phyloP scores from a whole-genome alignment of 23 red algal species.

The Chondrus crispus region DNA sequence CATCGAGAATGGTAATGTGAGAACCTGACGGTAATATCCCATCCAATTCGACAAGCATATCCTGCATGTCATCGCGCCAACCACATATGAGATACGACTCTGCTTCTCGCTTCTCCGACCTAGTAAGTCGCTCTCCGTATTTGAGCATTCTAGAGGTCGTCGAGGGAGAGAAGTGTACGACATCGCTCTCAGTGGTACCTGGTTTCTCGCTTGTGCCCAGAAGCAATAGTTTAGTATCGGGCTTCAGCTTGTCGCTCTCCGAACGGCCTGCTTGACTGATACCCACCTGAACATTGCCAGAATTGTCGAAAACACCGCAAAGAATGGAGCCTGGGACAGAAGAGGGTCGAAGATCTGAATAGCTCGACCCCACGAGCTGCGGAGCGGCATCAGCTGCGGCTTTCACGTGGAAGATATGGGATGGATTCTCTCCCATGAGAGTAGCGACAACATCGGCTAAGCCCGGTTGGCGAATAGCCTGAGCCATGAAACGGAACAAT shows the following conservation, averaged over 20 bases:
- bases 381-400: slow-evolving; percentile 36
- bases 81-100: slow-evolving; percentile 66
- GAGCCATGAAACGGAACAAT: slow-evolving; percentile 64
- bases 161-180: not conserved
- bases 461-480: slow-evolving; percentile 65
- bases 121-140: too few relatives aligned
- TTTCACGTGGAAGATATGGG: slow-evolving; percentile 30
- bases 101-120: not conserved
- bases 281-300: not conserved
- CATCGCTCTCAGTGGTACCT: not conserved
- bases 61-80: slow-evolving; percentile 58
- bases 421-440: slow-evolving; percentile 50
- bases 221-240: slow-evolving; percentile 37
- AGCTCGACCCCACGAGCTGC: slow-evolving; percentile 30
- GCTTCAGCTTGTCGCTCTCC: not conserved
- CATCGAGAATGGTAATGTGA: slow-evolving; percentile 42
- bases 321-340: slow-evolving; percentile 60
- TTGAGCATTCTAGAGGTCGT: too few relatives aligned
- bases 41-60: slow-evolving; percentile 54
- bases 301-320: slow-evolving; percentile 24
- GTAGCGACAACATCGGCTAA: slow-evolving; percentile 47
- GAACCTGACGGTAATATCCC: slow-evolving; percentile 47
- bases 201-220: not conserved
- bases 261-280: not conserved
- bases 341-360: slow-evolving; percentile 18